phyloP scores from a whole-genome alignment of 1,284 basidiomycete species.

The Ceratobasidium sp. region DNA sequence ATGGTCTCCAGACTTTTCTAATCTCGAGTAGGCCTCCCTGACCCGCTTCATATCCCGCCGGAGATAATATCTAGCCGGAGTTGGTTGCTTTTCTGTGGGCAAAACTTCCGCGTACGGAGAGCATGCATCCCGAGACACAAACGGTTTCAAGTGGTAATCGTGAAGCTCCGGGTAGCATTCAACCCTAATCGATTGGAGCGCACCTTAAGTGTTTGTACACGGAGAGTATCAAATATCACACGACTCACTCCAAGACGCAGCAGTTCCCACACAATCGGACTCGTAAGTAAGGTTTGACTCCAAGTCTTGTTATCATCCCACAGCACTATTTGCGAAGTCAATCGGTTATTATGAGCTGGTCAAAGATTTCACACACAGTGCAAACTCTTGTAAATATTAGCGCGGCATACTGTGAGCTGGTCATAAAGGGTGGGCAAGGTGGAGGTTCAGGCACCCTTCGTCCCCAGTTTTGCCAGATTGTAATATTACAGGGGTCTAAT shows the following conservation, averaged over 20 bases:
- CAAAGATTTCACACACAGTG: neutral
- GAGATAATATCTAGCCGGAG: constrained; percentile 2
- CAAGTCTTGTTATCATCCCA: neutral
- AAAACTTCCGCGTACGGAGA: neutral
- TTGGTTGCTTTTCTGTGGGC: neutral
- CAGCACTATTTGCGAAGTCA: neutral
- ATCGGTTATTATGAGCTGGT: neutral
- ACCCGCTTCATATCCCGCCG: constrained; percentile 3
- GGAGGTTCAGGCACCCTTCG: constrained; percentile 44
- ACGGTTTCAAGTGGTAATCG: neutral
- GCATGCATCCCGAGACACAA: constrained; percentile 12
- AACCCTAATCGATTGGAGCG: neutral
- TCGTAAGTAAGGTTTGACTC: constrained; percentile 7
- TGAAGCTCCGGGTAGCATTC: neutral
- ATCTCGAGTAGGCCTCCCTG: neutral
- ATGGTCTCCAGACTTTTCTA: neutral
- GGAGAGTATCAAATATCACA: no score
- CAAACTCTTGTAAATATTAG: constrained; percentile 50
- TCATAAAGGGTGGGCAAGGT: constrained; percentile 50
- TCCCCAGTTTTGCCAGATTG: neutral
- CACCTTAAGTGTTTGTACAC: no score
- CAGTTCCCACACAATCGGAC: neutral
- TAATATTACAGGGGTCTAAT: neutral
- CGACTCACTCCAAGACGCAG: neutral
- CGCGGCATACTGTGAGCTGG: constrained; percentile 51